Conservation (phyloP, 2,329 filamentous ascomycete genomes). For the Aschersonia sp. region DNA sequence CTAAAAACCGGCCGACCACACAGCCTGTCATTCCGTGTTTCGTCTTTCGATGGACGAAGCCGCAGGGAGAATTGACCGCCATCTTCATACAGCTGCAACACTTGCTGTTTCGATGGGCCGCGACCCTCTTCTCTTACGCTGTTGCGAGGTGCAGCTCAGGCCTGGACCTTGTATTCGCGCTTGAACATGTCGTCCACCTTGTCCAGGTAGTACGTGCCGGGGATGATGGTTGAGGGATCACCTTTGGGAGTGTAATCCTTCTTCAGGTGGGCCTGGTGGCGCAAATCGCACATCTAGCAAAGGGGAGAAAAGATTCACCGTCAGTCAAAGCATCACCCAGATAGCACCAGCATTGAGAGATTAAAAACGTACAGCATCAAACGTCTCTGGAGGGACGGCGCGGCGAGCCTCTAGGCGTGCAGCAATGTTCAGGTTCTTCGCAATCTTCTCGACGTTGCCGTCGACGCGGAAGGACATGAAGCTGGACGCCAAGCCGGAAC, state of each 20-base stretch:
- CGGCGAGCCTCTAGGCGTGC: conserved; percentile 51
- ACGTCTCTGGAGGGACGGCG: conserved; percentile 54
- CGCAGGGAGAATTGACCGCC: too few species aligned
- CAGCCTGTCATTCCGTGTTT: too few species aligned
- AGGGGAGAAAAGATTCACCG: background rate
- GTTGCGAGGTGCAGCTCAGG: conserved; percentile 25
- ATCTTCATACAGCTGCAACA: too few species aligned
- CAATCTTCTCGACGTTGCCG: conserved; percentile 54
- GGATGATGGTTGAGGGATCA: conserved; percentile 47
- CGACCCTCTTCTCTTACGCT: background rate
- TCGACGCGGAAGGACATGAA: conserved; percentile 62
- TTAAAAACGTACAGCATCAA: conserved; percentile 44
- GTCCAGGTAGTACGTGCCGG: conserved; percentile 65
- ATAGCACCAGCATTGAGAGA: background rate
- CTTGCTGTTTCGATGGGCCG: too few species aligned
- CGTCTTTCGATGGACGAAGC: too few species aligned
- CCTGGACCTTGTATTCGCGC: conserved; percentile 64
- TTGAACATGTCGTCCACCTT: conserved; percentile 80
- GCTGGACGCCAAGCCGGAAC: conserved; percentile 58
- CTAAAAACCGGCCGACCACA: too few species aligned
- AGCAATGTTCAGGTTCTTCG: conserved; percentile 55
- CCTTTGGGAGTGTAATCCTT: conserved; percentile 64
- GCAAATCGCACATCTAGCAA: conserved; percentile 58
- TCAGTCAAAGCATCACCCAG: background rate
- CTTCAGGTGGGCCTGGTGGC: conserved; percentile 71